These are phyloP conservation scores for Phanerochaete sordida DNA, from an alignment of 768 basidiomycete genomes.

Conservation along the genomic window DNA sequence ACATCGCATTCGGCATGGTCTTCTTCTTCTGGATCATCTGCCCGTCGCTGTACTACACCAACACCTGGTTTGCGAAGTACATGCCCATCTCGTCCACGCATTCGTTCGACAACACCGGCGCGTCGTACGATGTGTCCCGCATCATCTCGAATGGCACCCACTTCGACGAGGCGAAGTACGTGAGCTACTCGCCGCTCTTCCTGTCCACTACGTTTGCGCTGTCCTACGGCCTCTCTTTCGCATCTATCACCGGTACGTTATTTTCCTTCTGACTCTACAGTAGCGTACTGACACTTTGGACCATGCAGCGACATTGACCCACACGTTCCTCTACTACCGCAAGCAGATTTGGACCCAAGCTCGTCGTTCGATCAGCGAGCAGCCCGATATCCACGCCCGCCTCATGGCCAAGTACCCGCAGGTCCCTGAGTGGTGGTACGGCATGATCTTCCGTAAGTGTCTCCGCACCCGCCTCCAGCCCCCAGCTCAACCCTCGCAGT, in stretches of 20 bases:
- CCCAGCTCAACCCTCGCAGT: conserved; percentile 27
- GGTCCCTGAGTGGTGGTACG: conserved; percentile 88
- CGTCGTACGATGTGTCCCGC: conserved; percentile 33
- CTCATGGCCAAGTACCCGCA: conserved; percentile 75
- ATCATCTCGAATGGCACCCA: conserved; percentile 31
- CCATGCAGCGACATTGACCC: conserved; percentile 50
- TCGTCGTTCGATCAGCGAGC: conserved; percentile 68
- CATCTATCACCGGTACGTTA: conserved; percentile 32
- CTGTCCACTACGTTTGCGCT: conserved; percentile 36
- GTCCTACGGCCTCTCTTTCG: conserved; percentile 39
- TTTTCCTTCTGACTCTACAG: too few species aligned
- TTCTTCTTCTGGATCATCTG: conserved; percentile 40
- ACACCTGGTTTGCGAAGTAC: conserved; percentile 28
- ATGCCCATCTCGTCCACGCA: conserved; percentile 46
- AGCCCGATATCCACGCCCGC: conserved; percentile 84
- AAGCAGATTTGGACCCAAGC: conserved; percentile 75
- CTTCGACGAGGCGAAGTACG: conserved; percentile 32
- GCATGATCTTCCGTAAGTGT: conserved; percentile 47
- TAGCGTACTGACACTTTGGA: too few species aligned
- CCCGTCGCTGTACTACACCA: conserved; percentile 32
- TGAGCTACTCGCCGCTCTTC: conserved; percentile 39
- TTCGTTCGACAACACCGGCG: conserved; percentile 39
- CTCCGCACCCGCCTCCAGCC: neutral
- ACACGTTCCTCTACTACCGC: conserved; percentile 71
- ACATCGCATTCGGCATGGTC: conserved; percentile 45